Evolutionary conservation across 2,329 filamentous ascomycete genomes (phyloP), one percentile per base, ranked within the genome.

Genomic region (Helotiales sp.): DNA sequence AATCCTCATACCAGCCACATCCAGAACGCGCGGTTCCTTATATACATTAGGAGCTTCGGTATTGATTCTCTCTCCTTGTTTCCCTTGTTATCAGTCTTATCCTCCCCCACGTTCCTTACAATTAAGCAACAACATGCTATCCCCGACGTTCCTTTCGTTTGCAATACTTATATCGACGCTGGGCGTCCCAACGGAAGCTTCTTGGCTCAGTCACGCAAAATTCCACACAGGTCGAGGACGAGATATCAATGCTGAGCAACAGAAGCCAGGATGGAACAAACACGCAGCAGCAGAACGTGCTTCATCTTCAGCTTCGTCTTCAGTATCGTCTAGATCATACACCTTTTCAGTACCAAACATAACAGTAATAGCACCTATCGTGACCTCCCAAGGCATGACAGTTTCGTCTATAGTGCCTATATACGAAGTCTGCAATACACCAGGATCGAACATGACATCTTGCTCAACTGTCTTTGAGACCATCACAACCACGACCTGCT

Each of bases 361-460:
- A 22, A 44, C 40, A 5, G 31, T 57, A 25, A 59, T 59, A 27
- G 48, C 29, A 17, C 56, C 60, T 6, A 51, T 38, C 10, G 7
- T 44, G 24, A 59, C 58, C 15, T 63, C 46, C 8, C 61, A 63
- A 48, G 61, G 54, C n/a, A 65, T 58, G 59, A 31, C 54, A 13
- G 56, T 63, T n/a, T 66, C 57, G 22, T 60, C 63, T 12, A 40
- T 61, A 10, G 49, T 67, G 15, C 57, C 64, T 1, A 42, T 61
- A 4, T 67, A 66, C 47, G 60, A 66, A 52, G 49, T 64, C 5
- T 67, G 66, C 27, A 59, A 61, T 24, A 52, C 57, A 22, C 59
- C 61, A 34, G 63, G 57, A 7, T 30, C 49, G 24, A 61, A 57
- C 22, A 54, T 48, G 13, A 58, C 58, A 29, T 60, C 57, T 2